Base-by-base conservation (phyloP, 352 stramenopile genomes). In the Globisporangium yorkense region DNA sequence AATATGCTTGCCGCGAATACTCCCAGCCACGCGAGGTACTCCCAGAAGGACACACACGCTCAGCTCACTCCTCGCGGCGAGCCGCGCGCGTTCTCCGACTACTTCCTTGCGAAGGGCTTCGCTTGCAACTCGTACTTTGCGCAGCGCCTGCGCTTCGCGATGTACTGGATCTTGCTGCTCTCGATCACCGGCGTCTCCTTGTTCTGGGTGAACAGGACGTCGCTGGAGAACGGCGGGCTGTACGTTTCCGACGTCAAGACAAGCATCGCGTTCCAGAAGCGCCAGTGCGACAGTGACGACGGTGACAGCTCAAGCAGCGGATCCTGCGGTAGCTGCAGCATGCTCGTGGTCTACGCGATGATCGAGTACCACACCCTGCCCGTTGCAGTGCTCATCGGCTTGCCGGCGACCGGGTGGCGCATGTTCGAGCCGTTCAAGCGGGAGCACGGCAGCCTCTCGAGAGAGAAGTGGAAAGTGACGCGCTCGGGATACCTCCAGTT, bases 71-170 rank as follows among this genome's bases (percentile, higher is more conserved):
- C 24, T 5, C 79, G 61, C 8, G 72, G 80, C 21, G 53, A 64
- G 21, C 67, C 76, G 16, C 71, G 68, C 37, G 46, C 62, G 41
- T 62, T 89, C 33, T 76, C 81, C 16, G 56, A 51, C 29, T 61
- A 65, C 24, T 80, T 85, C 44, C 67, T 89, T 21, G 68, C 71
- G 13, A 20, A 68, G 2, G 75, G 74, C 10, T 91, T 85, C 63
- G 72, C 72, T 4, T 57, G 57, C 40, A 94, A 94, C 62, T 91
- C 84, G 71, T 94, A 89, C 64, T 94, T 94, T 67, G 83, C 76
- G 20, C 72, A 81, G 61, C 70, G 79, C 0, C 65, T 94, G 50
- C 71, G 72, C 27, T 59, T 77, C 57, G 71, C 66, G 41, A 77
- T 74, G 56, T 41, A 89, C 9, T 56, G 74, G 18, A 56, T 94